Base-by-base conservation (phyloP, 2,329 filamentous ascomycete genomes). In the Penicillium verrucosum region DNA sequence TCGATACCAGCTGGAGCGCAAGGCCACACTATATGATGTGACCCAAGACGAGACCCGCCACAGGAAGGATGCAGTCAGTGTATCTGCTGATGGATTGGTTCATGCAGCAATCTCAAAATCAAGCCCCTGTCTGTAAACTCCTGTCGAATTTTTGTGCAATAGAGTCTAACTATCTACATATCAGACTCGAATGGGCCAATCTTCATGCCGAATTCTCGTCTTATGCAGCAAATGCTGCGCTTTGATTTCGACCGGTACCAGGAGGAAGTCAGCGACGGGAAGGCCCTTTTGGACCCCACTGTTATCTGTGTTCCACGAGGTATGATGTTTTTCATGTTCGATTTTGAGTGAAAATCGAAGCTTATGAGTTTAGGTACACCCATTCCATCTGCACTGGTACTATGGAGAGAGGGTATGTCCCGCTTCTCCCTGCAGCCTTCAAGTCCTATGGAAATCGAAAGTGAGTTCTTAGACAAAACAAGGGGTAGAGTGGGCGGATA, bases 181-280 rank as follows among this genome's bases (percentile, higher is more conserved):
- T 12, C n/a, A 56, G 54, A 56, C 36, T 56, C 54, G 8, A 56
- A 56, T 21, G 54, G 54, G 12, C 54, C 54, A 16, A 32, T 56
- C 1, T 56, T 56, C 27, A 56, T 56, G 54, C 54, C 54, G 16
- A 56, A 56, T 27, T 52, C 54, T 11, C 54, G 54, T 29, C 48
- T 56, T 4, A 52, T 56, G 54, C 54, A 56, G 42, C 54, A 56
- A 14, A 56, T 56, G 54, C 27, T 56, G 18, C 50, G 42, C 11
- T 56, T 56, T 56, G 54, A 56, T 23, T 51, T 56, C 9, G 54
- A 40, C 4, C 48, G 42, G 6, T 56, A 56, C 34, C 54, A 52
- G 21, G 54, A 56, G 25, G 54, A 52, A 5, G 37, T 51, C 29
- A 8, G 7, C 12, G 54, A 56, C 5, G 54, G 54, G 1, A 56